These are phyloP conservation scores for Neurospora sp. DNA, from an alignment of 495 filamentous ascomycete species.

Conservation along the genomic window DNA sequence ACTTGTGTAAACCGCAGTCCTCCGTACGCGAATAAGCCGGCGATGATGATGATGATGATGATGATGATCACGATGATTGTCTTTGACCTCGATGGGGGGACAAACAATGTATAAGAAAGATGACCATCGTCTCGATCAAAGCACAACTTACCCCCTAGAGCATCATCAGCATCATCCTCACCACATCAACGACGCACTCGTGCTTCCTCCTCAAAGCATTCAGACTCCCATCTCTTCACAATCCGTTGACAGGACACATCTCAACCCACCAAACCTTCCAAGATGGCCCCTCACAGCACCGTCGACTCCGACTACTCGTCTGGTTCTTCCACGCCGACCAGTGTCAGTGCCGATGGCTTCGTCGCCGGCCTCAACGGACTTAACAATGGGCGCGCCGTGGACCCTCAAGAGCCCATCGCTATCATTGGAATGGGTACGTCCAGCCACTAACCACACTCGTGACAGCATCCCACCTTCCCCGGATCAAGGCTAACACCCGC, in stretches of 20 bases:
- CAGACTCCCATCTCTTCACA: neutral
- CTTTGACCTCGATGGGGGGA: neutral
- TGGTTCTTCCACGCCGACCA: neutral
- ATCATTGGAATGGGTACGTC: slow-evolving; percentile 36
- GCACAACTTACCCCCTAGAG: neutral
- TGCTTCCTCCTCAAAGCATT: neutral
- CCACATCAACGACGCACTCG: neutral
- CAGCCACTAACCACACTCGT: neutral
- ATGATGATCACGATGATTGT: neutral
- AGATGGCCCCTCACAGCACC: neutral
- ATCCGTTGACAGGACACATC: neutral
- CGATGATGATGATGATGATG: neutral
- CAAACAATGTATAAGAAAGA: neutral
- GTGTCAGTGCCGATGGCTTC: neutral
- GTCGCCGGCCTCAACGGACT: neutral
- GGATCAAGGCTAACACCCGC: neutral
- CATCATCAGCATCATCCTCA: neutral
- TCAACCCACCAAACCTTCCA: neutral
- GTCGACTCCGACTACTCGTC: neutral
- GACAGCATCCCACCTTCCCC: neutral
- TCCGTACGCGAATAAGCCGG: neutral
- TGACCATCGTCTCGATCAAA: neutral
- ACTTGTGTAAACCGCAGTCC: neutral
- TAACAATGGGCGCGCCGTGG: neutral
- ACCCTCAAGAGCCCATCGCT: slow-evolving; percentile 30